phyloP scores from a whole-genome alignment of 805 yeast species.

The Suhomyces sp. region DNA sequence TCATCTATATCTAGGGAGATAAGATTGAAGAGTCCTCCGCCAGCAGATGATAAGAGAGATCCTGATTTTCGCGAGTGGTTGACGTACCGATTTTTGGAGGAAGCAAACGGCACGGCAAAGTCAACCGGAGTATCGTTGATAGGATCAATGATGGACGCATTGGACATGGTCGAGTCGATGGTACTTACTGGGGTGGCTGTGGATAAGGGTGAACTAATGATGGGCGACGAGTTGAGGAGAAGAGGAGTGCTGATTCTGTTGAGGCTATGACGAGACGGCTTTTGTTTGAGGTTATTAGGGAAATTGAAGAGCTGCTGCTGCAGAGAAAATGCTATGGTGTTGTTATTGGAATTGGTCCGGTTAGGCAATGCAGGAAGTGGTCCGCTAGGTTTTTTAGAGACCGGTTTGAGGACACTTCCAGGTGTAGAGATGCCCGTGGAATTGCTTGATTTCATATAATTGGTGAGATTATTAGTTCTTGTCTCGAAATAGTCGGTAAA shows the following conservation, averaged over 20 bases:
- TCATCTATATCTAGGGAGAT: conserved; percentile 22
- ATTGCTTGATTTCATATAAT: conserved; percentile 1
- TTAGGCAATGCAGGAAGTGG: conserved; percentile 7
- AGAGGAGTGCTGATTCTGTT: conserved; percentile 10
- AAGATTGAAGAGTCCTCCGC: conserved; percentile 21
- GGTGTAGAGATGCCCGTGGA: conserved; percentile 10
- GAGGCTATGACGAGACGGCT: conserved; percentile 12
- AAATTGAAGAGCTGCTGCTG: conserved; percentile 10
- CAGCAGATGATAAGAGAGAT: conserved; percentile 20
- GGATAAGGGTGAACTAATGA: conserved; percentile 36
- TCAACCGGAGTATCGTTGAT: conserved; percentile 41
- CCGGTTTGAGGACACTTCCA: conserved; percentile 2
- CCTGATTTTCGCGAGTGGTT: conserved; percentile 20
- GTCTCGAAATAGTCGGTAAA: conserved; percentile 24
- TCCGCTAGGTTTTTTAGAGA: background rate
- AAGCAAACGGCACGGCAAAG: conserved; percentile 24
- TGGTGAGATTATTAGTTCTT: conserved; percentile 8
- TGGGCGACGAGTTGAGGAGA: conserved; percentile 24
- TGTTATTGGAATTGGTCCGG: background rate
- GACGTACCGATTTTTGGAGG: conserved; percentile 8
- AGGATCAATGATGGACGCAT: conserved; percentile 29
- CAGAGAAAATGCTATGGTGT: background rate
- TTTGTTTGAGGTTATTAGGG: conserved; percentile 8
- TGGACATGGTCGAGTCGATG: conserved; percentile 19
- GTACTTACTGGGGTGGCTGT: conserved; percentile 29